Evolutionary conservation across 352 stramenopile species (phyloP).

Genomic region (Globisporangium carolinianum): DNA sequence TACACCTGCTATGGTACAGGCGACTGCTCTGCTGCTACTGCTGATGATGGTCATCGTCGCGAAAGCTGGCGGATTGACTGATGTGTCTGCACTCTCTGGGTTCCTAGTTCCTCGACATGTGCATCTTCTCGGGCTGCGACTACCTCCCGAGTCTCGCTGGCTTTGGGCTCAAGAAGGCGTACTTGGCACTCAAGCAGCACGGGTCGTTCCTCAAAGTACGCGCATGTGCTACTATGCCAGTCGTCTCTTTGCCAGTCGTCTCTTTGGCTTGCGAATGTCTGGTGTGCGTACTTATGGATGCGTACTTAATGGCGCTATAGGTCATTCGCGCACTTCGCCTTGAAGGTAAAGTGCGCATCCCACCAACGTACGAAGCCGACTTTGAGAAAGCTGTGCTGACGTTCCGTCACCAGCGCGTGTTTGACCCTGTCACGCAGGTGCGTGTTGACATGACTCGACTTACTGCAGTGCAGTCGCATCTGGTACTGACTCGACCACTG

Average conservation of each 20-base stretch:
- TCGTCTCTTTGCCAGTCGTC: neutral
- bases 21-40: neutral
- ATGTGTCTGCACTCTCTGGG: neutral
- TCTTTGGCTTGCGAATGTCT: neutral
- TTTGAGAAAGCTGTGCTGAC: slow-evolving; percentile 56
- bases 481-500: neutral
- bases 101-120: slow-evolving; percentile 85
- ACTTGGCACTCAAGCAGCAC: slow-evolving; percentile 66
- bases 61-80: neutral
- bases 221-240: neutral
- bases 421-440: slow-evolving; percentile 48
- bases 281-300: neutral
- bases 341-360: slow-evolving; percentile 54
- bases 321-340: slow-evolving; percentile 53
- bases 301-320: slow-evolving; percentile 16
- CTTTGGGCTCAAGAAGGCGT: slow-evolving; percentile 80
- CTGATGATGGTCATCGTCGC: neutral
- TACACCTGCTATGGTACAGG: slow-evolving; percentile 72
- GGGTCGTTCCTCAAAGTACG: slow-evolving; percentile 53
- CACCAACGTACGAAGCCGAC: slow-evolving; percentile 48
- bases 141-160: slow-evolving; percentile 78
- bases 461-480: neutral
- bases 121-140: slow-evolving; percentile 89
- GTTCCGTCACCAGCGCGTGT: slow-evolving; percentile 69
- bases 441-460: neutral